phyloP scores from a whole-genome alignment of 1,139 yeast species.

The Kurtzmaniella quercitrusa region DNA sequence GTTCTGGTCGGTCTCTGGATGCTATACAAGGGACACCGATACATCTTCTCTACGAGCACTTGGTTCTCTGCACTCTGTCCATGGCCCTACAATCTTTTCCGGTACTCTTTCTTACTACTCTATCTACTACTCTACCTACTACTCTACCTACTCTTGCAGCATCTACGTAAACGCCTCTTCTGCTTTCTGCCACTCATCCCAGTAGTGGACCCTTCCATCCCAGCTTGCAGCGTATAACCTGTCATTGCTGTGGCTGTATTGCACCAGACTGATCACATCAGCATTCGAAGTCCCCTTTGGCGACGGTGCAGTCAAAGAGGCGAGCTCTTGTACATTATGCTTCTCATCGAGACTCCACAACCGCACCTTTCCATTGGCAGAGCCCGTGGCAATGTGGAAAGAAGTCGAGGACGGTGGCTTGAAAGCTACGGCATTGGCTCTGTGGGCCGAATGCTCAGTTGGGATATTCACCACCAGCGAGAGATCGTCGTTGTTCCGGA shows the following conservation, averaged over 20 bases:
- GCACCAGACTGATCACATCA: background rate
- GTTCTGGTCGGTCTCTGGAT: too few species aligned
- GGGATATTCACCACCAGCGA: background rate
- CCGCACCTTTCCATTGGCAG: background rate
- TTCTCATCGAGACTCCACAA: background rate
- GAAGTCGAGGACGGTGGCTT: background rate
- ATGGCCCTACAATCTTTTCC: too few species aligned
- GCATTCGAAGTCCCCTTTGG: background rate
- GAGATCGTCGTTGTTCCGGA: background rate
- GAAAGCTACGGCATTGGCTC: background rate
- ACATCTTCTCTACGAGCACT: too few species aligned
- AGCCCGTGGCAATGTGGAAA: background rate
- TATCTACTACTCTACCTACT: too few species aligned
- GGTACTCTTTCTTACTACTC: too few species aligned
- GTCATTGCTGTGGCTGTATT: constrained; percentile 1
- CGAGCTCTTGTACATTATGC: background rate
- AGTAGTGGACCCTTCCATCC: background rate
- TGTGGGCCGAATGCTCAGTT: background rate
- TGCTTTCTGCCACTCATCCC: background rate
- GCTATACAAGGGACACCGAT: too few species aligned
- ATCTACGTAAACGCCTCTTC: too few species aligned
- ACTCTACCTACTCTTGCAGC: too few species aligned
- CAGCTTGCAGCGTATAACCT: constrained; percentile 4
- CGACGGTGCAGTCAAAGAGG: background rate
- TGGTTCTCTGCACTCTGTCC: too few species aligned